These are phyloP conservation scores for Pseudocercospora macadamiae DNA, from an alignment of 2,329 filamentous ascomycete species.

Conservation along the genomic window DNA sequence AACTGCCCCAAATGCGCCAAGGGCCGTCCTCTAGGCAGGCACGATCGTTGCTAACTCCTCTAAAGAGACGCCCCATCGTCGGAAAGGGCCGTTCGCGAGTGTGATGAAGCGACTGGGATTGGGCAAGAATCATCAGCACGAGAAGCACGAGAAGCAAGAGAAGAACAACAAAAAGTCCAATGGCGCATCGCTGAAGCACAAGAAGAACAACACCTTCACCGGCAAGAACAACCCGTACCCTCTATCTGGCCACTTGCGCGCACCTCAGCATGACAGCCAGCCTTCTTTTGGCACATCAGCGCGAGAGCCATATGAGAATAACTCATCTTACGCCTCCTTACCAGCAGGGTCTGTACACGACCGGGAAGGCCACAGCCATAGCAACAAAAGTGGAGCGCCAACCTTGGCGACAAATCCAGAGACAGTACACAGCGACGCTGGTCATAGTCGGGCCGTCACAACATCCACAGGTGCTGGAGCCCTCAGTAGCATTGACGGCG, in stretches of 20 bases:
- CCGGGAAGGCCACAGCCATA: conserved; percentile 61
- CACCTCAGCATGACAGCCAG: conserved; percentile 54
- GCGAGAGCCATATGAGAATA: conserved; percentile 40
- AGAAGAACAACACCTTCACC: conserved; percentile 39
- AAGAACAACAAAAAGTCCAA: conserved; percentile 28
- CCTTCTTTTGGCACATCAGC: conserved; percentile 24
- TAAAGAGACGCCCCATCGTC: conserved; percentile 71
- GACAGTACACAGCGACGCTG: conserved; percentile 71
- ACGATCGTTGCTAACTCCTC: conserved; percentile 27
- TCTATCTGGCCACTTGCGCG: conserved; percentile 67
- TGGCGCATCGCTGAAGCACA: conserved; percentile 22
- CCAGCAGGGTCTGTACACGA: conserved; percentile 49
- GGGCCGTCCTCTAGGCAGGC: background rate
- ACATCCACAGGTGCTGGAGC: conserved; percentile 69
- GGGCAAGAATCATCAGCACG: conserved; percentile 70
- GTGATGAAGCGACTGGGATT: conserved; percentile 94
- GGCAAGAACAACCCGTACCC: conserved; percentile 88
- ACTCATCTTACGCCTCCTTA: conserved; percentile 58
- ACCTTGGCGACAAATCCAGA: conserved; percentile 85
- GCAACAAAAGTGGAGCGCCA: conserved; percentile 73
- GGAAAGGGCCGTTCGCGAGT: conserved; percentile 77
- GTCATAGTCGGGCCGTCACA: conserved; percentile 81
- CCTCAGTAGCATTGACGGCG: conserved; percentile 59
- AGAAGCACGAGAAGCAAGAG: conserved; percentile 35
- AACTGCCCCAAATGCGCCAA: background rate